Percentiles rank a stretch among this genome's conserved stretches.
These are phyloP conservation scores for Boletus bicolor DNA, from an alignment of 768 basidiomycete genomes.

Conservation along the genomic window DNA sequence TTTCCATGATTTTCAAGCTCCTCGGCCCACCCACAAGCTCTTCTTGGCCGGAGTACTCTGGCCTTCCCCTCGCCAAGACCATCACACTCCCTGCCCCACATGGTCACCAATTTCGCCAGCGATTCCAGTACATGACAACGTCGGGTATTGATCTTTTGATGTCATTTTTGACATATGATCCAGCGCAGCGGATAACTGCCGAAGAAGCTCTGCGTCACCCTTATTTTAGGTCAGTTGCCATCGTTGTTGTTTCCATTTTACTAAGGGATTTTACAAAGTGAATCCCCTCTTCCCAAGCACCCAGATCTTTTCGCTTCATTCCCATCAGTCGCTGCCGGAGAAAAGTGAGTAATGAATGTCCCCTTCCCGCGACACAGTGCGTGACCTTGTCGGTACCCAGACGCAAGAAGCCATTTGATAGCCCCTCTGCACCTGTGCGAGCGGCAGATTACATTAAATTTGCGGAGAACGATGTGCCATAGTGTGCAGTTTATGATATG, in stretches of 20 bases:
- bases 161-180: conserved; percentile 85
- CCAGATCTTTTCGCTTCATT: conserved; percentile 95
- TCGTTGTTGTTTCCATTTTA: not conserved
- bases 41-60: conserved; percentile 82
- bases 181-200: conserved; percentile 79
- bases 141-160: conserved; percentile 84
- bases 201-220: conserved; percentile 88
- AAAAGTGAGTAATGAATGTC: conserved; percentile 58
- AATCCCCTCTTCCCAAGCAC: conserved; percentile 94
- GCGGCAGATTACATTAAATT: conserved; percentile 65
- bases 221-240: conserved; percentile 69
- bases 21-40: conserved; percentile 87
- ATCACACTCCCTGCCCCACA: conserved; percentile 74
- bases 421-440: conserved; percentile 76
- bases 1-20: conserved; percentile 92
- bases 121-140: conserved; percentile 79
- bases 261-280: conserved; percentile 44
- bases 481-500: conserved; percentile 2
- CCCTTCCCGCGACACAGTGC: not conserved
- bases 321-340: conserved; percentile 93
- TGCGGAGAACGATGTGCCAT: conserved; percentile 55
- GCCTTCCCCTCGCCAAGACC: conserved; percentile 77
- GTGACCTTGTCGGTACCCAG: conserved; percentile 37
- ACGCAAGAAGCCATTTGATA: conserved; percentile 72
- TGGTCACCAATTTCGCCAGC: conserved; percentile 73